Percentiles rank a stretch among this genome's conserved stretches.
These are phyloP conservation scores for Filobasidium wieringae DNA, from an alignment of 768 basidiomycete genomes.

Conservation along the genomic window DNA sequence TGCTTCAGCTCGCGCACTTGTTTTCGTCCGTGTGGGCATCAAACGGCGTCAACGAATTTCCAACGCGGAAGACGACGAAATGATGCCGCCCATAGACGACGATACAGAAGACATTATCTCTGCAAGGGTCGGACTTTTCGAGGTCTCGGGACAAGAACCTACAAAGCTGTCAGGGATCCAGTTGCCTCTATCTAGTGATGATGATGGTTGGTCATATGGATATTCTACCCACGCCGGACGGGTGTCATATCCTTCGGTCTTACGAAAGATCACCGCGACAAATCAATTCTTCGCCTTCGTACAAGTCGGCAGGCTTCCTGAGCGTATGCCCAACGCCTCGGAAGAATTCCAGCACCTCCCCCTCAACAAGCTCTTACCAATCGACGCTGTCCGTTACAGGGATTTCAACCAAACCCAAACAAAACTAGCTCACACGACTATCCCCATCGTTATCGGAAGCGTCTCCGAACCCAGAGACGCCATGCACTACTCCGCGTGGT, in stretches of 20 bases:
- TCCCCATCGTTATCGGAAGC: conserved; percentile 28
- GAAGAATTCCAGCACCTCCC: background rate
- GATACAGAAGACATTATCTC: background rate
- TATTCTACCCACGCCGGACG: background rate
- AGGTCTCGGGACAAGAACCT: background rate
- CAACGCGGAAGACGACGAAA: background rate
- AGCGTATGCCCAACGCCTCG: background rate
- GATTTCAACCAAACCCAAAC: conserved; percentile 18
- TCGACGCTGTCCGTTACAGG: conserved; percentile 9
- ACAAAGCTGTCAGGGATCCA: background rate
- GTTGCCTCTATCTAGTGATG: background rate
- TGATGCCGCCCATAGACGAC: background rate
- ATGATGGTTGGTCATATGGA: background rate
- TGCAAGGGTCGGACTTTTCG: background rate
- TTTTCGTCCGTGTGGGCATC: conserved; percentile 22
- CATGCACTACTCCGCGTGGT: conserved; percentile 23
- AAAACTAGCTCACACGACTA: conserved; percentile 19
- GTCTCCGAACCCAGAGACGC: conserved; percentile 27
- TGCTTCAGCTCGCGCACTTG: background rate
- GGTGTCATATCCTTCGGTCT: background rate
- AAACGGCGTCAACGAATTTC: conserved; percentile 21
- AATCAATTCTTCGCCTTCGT: background rate
- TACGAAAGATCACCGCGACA: background rate
- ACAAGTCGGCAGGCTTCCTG: background rate
- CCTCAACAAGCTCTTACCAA: background rate